Conservation (phyloP, 1,284 basidiomycete genomes). For the Moniliophthora roreri region DNA sequence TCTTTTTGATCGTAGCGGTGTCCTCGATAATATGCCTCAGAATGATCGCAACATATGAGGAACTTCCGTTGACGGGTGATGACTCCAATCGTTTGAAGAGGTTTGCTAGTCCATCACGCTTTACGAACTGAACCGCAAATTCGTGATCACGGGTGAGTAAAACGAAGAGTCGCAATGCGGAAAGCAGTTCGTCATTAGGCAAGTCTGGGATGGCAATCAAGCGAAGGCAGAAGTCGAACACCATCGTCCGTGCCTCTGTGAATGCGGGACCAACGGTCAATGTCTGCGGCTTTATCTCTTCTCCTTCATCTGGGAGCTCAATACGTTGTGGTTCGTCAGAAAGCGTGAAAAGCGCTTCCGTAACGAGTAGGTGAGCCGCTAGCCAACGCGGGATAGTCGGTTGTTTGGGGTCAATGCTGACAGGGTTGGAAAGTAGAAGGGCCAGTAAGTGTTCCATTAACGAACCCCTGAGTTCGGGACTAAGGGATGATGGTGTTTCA, state of each 20-base stretch:
- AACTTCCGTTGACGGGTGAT: conserved; percentile 65
- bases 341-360: conserved; percentile 78
- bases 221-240: conserved; percentile 75
- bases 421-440: conserved; percentile 59
- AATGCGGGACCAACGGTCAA: conserved; percentile 62
- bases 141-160: conserved; percentile 74
- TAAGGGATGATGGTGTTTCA: conserved; percentile 65
- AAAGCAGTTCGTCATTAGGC: conserved; percentile 77
- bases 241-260: conserved; percentile 56
- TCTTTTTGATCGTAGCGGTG: conserved; percentile 55
- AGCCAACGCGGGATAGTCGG: conserved; percentile 77
- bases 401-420: conserved; percentile 49
- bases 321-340: conserved; percentile 71
- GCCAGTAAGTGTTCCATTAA: conserved; percentile 68
- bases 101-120: conserved; percentile 59
- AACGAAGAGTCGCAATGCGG: conserved; percentile 78
- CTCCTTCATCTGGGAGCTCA: conserved; percentile 65
- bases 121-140: conserved; percentile 61
- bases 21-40: conserved; percentile 92
- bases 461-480: conserved; percentile 46
- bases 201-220: conserved; percentile 63
- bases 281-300: conserved; percentile 51
- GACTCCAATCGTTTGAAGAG: conserved; percentile 68
- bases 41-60: conserved; percentile 85
- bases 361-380: conserved; percentile 77